These are phyloP conservation scores for Penicillium sp. DNA, from an alignment of 2,329 filamentous ascomycete species.

Conservation along the genomic window DNA sequence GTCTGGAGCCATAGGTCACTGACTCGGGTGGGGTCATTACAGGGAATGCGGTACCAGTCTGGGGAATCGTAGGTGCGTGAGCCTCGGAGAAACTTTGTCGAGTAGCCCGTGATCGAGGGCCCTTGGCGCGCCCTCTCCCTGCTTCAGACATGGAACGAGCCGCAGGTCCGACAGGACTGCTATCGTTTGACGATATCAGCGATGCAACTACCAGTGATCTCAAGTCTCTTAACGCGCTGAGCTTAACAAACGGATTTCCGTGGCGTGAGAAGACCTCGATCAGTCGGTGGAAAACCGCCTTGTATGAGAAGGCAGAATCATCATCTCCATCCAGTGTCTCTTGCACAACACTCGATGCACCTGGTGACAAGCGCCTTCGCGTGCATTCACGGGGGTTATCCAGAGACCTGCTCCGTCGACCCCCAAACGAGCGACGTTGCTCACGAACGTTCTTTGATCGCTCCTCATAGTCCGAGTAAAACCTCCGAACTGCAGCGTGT, in stretches of 20 bases:
- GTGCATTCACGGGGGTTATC: slow-evolving; percentile 26
- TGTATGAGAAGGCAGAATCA: slow-evolving; percentile 69
- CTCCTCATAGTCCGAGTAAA: slow-evolving; percentile 44
- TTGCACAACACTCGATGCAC: slow-evolving; percentile 29
- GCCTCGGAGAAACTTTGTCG: slow-evolving; percentile 41
- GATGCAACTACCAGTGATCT: slow-evolving; percentile 80
- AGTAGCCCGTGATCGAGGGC: slow-evolving; percentile 17
- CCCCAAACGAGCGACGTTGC: slow-evolving; percentile 25
- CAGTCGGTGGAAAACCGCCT: slow-evolving; percentile 75
- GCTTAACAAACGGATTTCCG: slow-evolving; percentile 83
- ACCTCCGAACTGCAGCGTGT: slow-evolving; percentile 43
- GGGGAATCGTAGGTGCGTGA: slow-evolving; percentile 17
- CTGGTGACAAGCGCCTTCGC: slow-evolving; percentile 3
- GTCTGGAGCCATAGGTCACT: slow-evolving; percentile 37
- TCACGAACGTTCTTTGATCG: slow-evolving; percentile 33
- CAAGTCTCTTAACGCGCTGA: slow-evolving; percentile 80
- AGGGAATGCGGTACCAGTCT: slow-evolving; percentile 26
- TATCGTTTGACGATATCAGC: slow-evolving; percentile 60
- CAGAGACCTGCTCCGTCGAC: slow-evolving; percentile 43
- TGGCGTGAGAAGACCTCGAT: slow-evolving; percentile 86
- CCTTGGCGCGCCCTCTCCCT: slow-evolving; percentile 1
- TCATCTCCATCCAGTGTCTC: slow-evolving; percentile 23
- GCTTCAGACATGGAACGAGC: slow-evolving; percentile 1
- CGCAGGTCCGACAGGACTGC: slow-evolving; percentile 13
- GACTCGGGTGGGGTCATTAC: slow-evolving; percentile 35